Conservation (phyloP, 2,329 filamentous ascomycete species). For the Epichloe gansuensis region DNA sequence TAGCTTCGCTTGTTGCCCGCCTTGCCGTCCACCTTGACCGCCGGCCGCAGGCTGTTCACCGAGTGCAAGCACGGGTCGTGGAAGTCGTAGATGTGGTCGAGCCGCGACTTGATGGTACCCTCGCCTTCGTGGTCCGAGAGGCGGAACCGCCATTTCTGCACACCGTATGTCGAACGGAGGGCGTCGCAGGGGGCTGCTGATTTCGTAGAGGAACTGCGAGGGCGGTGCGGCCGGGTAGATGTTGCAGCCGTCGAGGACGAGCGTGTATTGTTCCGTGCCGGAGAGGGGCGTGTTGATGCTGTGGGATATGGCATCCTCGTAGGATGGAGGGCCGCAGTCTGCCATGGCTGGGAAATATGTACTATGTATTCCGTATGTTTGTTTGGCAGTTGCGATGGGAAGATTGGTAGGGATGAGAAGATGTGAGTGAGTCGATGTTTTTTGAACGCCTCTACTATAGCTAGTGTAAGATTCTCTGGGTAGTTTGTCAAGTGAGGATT, state of each 20-base stretch:
- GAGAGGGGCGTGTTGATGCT: not conserved
- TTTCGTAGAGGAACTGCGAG: conserved; percentile 12
- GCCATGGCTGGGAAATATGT: not conserved
- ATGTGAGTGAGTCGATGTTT: no score
- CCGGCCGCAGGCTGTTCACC: conserved; percentile 4
- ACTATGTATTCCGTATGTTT: not conserved
- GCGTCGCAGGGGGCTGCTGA: conserved; percentile 14
- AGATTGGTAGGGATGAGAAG: no score
- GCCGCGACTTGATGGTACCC: conserved; percentile 10
- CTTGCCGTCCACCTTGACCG: conserved; percentile 12
- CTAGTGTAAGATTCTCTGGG: no score
- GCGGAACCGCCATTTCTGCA: conserved; percentile 17
- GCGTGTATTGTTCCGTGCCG: conserved; percentile 1
- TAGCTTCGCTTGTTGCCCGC: conserved; percentile 12
- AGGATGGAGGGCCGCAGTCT: not conserved
- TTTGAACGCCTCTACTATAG: no score
- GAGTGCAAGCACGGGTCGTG: not conserved
- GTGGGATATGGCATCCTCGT: conserved; percentile 2
- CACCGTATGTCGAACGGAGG: conserved; percentile 8
- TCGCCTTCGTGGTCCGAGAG: conserved; percentile 7
- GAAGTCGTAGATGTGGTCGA: conserved; percentile 20
- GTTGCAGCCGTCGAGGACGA: conserved; percentile 12
- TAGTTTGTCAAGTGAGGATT: no score
- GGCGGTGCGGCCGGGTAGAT: conserved; percentile 12
- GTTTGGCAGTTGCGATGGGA: not conserved